These are phyloP conservation scores for Sporisorium graminicola DNA, from an alignment of 1,284 basidiomycete genomes.

Conservation along the genomic window DNA sequence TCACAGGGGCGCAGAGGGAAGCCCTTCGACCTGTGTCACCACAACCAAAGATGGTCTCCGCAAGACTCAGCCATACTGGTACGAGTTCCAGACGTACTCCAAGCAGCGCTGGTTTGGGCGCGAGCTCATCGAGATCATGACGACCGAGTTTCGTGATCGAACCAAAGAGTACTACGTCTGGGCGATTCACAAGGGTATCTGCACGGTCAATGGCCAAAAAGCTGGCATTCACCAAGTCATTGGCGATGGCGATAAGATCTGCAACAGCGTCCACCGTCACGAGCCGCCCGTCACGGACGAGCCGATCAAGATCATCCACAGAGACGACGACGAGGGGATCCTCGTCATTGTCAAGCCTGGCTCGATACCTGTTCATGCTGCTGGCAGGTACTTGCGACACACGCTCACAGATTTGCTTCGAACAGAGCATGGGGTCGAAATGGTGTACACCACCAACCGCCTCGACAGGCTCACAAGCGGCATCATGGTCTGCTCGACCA, in stretches of 20 bases:
- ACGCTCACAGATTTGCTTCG: conserved; percentile 85
- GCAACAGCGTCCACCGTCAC: conserved; percentile 93
- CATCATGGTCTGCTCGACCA: conserved; percentile 91
- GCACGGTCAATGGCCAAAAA: conserved; percentile 87
- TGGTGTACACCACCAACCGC: conserved; percentile 90
- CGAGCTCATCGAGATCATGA: conserved; percentile 75
- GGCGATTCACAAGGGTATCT: conserved; percentile 90
- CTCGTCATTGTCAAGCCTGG: conserved; percentile 79
- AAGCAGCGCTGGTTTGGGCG: conserved; percentile 89
- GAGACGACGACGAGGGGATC: conserved; percentile 83
- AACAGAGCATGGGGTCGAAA: conserved; percentile 83
- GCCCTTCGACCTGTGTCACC: conserved; percentile 13
- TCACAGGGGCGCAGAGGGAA: conserved; percentile 14
- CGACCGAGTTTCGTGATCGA: conserved; percentile 70
- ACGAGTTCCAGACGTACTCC: conserved; percentile 78
- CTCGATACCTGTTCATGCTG: conserved; percentile 67
- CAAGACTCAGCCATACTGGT: conserved; percentile 66
- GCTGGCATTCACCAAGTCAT: conserved; percentile 85
- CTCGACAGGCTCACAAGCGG: conserved; percentile 95
- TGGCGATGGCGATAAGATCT: conserved; percentile 85
- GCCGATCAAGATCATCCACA: conserved; percentile 82
- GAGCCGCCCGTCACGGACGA: conserved; percentile 93
- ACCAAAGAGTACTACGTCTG: conserved; percentile 71
- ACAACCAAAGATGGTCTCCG: conserved; percentile 33
- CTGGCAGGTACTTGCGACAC: conserved; percentile 62